These are phyloP conservation scores for Ophiostoma himal-ulmi DNA, from an alignment of 2,329 filamentous ascomycete species.

Conservation along the genomic window DNA sequence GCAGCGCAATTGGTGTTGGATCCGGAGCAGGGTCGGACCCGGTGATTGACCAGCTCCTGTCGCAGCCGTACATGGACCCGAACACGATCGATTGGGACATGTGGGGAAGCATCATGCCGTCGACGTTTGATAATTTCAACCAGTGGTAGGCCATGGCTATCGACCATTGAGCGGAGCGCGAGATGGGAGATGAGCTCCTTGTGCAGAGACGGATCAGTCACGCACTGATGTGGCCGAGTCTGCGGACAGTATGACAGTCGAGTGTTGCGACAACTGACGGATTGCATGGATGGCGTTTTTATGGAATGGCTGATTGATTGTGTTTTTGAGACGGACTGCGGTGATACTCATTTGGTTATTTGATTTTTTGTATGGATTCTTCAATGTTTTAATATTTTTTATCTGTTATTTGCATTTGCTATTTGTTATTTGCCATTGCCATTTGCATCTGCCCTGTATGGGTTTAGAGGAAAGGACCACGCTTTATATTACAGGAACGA, in stretches of 20 bases:
- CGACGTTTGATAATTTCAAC: conserved; percentile 28
- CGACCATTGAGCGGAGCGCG: not conserved
- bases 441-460: not conserved
- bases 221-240: no score
- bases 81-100: conserved; percentile 44
- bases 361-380: no score
- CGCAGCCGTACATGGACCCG: conserved; percentile 40
- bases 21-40: conserved; percentile 25
- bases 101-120: conserved; percentile 32
- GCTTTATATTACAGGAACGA: not conserved
- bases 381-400: not conserved
- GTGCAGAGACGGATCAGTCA: no score
- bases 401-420: not conserved
- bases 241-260: no score
- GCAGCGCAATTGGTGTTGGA: not conserved
- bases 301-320: not conserved
- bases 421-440: not conserved
- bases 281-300: not conserved
- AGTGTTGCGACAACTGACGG: not conserved
- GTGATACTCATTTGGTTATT: not conserved
- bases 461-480: not conserved
- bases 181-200: no score
- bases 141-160: not conserved
- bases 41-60: conserved; percentile 41
- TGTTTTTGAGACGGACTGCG: not conserved